Conservation (phyloP, 352 stramenopile species). For the Globisporangium uncinulatum region DNA sequence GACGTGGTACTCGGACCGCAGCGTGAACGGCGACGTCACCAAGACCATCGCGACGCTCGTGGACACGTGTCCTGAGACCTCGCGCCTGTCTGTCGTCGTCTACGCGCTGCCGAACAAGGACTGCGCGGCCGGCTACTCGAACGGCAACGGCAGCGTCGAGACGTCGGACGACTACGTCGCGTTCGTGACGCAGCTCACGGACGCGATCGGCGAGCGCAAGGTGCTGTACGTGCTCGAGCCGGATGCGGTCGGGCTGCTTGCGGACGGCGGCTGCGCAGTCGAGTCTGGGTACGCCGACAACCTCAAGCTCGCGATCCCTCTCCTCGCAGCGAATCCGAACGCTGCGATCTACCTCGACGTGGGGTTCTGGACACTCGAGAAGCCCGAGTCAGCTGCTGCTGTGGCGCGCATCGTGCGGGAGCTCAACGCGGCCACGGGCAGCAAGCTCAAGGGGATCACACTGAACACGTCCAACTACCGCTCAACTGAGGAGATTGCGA, state of each 20-base stretch:
- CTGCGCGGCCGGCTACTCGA: slow-evolving; percentile 49
- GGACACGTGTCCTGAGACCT: slow-evolving; percentile 24
- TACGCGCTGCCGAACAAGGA: slow-evolving; percentile 79
- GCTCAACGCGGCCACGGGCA: slow-evolving; percentile 16
- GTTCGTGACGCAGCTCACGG: slow-evolving; percentile 37
- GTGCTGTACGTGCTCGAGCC: slow-evolving; percentile 71
- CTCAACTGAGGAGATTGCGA: slow-evolving; percentile 34
- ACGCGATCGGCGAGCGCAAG: slow-evolving; percentile 22
- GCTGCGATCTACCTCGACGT: slow-evolving; percentile 71
- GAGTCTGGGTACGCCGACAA: slow-evolving; percentile 38
- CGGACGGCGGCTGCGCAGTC: slow-evolving; percentile 23
- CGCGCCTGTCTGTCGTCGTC: slow-evolving; percentile 55
- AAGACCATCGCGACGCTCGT: slow-evolving; percentile 22
- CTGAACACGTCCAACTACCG: slow-evolving; percentile 83
- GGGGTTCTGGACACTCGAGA: slow-evolving; percentile 53
- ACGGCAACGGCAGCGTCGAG: slow-evolving; percentile 22
- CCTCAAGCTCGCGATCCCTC: slow-evolving; percentile 35
- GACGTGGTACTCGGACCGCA: slow-evolving; percentile 46
- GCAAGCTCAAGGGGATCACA: slow-evolving; percentile 49
- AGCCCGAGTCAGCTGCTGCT: slow-evolving; percentile 11
- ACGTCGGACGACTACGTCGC: slow-evolving; percentile 36
- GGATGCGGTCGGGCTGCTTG: slow-evolving; percentile 52
- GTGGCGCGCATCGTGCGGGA: slow-evolving; percentile 38
- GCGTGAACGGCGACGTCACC: slow-evolving; percentile 23
- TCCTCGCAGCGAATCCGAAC: slow-evolving; percentile 56